phyloP scores from a whole-genome alignment of 257 asterid genomes.

The Solanum etuberosum region DNA sequence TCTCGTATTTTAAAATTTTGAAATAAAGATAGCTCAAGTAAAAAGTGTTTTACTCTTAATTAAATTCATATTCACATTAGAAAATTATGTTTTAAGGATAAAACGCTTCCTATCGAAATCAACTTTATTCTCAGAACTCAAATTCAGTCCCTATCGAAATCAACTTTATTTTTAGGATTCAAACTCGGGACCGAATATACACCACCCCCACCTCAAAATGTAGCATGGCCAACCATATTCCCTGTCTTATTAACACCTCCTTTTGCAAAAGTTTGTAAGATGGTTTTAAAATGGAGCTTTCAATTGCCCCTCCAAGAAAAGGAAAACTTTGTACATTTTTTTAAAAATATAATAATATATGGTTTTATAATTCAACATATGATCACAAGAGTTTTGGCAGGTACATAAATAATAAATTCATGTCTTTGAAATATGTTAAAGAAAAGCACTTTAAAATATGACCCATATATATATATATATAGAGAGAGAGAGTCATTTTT shows the following conservation, averaged over 20 bases:
- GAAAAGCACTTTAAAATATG: too few relatives aligned
- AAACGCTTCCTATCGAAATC: not conserved
- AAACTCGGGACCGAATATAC: not conserved
- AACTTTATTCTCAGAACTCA: not conserved
- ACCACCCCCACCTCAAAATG: not conserved
- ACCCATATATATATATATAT: too few relatives aligned
- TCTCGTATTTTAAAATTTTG: not conserved
- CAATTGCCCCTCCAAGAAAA: not conserved
- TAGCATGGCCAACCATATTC: not conserved
- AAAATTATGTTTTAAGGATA: fast-evolving
- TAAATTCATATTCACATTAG: not conserved
- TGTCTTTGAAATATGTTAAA: too few relatives aligned
- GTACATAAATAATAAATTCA: not conserved
- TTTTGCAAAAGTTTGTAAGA: not conserved
- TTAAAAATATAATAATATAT: too few relatives aligned
- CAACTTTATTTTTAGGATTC: fast-evolving
- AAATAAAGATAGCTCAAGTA: not conserved
- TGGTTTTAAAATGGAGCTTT: not conserved
- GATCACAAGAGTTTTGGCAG: not conserved
- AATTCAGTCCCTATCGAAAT: not conserved
- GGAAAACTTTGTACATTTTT: not conserved
- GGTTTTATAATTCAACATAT: not conserved
- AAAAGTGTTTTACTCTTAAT: not conserved
- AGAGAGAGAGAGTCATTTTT: too few relatives aligned
- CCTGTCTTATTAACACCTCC: not conserved